A percentile compares a stretch with the other conserved stretches of the same genome.
These are phyloP conservation scores for Chrysanthemum lavandulifolium DNA, from an alignment of 129 eudicot species.

Conservation along the genomic window DNA sequence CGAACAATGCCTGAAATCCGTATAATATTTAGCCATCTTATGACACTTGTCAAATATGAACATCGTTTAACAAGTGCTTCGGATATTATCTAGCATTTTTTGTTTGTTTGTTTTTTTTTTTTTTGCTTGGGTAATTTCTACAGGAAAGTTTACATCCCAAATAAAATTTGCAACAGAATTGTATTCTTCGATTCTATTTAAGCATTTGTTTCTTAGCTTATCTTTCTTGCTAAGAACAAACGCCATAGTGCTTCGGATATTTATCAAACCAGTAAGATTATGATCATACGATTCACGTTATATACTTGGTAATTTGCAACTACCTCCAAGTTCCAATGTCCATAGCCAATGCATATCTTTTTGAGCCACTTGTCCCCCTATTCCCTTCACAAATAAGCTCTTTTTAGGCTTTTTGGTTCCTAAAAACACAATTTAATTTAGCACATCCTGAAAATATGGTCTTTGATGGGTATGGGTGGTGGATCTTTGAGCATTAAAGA, in stretches of 20 bases:
- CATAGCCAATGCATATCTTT: constrained; percentile 18
- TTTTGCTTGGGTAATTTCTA: no score
- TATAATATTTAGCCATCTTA: neutral
- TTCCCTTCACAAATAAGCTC: constrained; percentile 12
- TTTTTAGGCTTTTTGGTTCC: constrained; percentile 14
- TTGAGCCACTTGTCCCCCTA: constrained; percentile 26
- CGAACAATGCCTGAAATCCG: no score
- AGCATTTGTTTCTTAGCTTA: neutral
- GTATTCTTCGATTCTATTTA: neutral
- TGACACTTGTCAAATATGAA: neutral
- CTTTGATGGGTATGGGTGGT: constrained; percentile 16
- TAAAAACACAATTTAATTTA: constrained; percentile 22
- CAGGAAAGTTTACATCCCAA: no score
- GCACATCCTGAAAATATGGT: constrained; percentile 26
- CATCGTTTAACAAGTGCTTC: neutral
- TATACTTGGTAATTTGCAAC: constrained; percentile 16
- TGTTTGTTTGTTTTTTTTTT: no score
- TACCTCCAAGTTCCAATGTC: constrained; percentile 13
- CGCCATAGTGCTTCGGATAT: neutral
- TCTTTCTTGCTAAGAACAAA: neutral
- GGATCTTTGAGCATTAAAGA: neutral
- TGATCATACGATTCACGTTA: neutral
- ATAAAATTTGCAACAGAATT: no score
- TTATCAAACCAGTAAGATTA: neutral
- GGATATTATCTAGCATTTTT: neutral